Conservation (phyloP, 495 filamentous ascomycete genomes). For the Hypoxylon fragiforme region DNA sequence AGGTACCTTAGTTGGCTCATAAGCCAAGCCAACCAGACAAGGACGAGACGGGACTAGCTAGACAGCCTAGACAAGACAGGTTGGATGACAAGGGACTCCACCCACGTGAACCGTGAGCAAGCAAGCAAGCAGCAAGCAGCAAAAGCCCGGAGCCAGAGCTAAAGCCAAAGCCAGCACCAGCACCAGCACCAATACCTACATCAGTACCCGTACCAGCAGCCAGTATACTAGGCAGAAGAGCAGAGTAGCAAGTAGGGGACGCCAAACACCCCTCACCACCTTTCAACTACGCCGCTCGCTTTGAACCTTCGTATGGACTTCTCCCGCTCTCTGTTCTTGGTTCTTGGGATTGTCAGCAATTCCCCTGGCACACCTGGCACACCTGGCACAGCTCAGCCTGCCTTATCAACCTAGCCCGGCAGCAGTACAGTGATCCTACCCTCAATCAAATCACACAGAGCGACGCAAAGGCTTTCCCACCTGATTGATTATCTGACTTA, state of each 20-base stretch:
- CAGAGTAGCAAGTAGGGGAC: not conserved
- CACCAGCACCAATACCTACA: too few species aligned
- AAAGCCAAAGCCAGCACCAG: too few species aligned
- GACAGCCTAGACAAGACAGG: not conserved
- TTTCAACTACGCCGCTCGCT: slow-evolving; percentile 4
- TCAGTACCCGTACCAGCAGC: too few species aligned
- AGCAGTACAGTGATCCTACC: slow-evolving; percentile 21
- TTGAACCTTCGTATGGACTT: slow-evolving; percentile 10
- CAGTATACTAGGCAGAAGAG: not conserved
- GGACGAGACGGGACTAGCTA: not conserved
- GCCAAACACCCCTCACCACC: not conserved
- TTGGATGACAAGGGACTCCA: slow-evolving; percentile 13
- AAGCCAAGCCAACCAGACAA: slow-evolving; percentile 3
- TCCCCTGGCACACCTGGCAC: too few species aligned
- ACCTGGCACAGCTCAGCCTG: slow-evolving; percentile 28
- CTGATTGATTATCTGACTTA: slow-evolving; percentile 8
- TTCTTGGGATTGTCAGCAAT: slow-evolving; percentile 22
- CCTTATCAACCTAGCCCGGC: slow-evolving; percentile 21
- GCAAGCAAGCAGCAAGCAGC: slow-evolving; percentile 3
- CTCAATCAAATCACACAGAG: slow-evolving; percentile 16
- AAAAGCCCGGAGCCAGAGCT: too few species aligned
- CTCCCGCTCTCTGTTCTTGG: not conserved
- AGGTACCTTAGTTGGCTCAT: not conserved
- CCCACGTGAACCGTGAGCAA: not conserved
- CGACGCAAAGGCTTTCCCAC: slow-evolving; percentile 28